Evolutionary conservation across 164 flowering plant species (phyloP), one percentile per base, ranked within the genome.

Genomic region (Stephania yunnanensis): DNA sequence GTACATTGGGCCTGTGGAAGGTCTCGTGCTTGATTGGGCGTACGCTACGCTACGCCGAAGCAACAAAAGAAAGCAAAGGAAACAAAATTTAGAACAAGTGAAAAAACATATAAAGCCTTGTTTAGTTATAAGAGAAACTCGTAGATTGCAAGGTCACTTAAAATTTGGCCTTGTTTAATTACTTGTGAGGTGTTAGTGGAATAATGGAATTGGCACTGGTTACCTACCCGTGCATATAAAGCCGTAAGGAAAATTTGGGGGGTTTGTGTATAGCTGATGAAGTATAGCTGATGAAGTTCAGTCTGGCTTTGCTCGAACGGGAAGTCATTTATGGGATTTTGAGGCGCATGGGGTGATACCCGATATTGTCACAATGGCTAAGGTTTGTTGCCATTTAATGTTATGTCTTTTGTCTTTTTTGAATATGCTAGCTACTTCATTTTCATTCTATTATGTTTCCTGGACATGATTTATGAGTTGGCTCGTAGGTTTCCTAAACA

Each of bases 251-350:
- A 93, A 76, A 97, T 97, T 12, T 97, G 99, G 12, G 99, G 99
- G 22, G 81, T 95, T 22, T 90, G 87, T 74, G 92, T n/a, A n/a
- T n/a, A n/a, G n/a, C n/a, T n/a, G n/a, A n/a, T n/a, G n/a, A n/a
- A n/a, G n/a, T n/a, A n/a, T 95, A 74, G 92, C 98, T 61, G 98
- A 95, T 83, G 98, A 95, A 84, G 98, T 95, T 55, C 99, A 95
- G 76, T 68, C 85, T 20, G 99, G 99, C 4, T 92, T 93, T 85
- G 97, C 89, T 75, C 91, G 98, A 63, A 91, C 93, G 0, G 99
- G 99, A 19, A 90, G 87, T 85, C 85, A 92, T 80, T 95, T 91
- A 78, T 95, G 98, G 98, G 97, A 94, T n/a, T 95, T 95, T 74
- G 96, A 95, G 83, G 48, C 69, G 73, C 99, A 95, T 17, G 98